Base-by-base conservation (phyloP, 2,329 filamentous ascomycete species). In the Apiospora marii region DNA sequence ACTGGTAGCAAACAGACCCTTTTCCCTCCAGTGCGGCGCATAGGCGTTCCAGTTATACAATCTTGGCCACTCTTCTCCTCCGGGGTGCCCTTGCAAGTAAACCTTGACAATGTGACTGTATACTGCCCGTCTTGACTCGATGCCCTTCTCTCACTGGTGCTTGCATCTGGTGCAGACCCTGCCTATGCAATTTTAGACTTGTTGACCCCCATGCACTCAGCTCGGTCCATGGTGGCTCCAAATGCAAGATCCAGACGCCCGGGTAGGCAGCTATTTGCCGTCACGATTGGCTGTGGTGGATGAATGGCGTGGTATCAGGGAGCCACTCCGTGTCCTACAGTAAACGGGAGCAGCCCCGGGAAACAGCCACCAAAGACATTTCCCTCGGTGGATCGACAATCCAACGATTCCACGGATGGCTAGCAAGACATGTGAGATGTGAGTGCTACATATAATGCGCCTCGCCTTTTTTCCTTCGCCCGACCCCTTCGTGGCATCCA, bases 91-190 rank as follows among this genome's bases (percentile, higher is more conserved):
- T 43, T 44, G 41, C 64, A 16, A 43, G 34, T 19, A 24, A 46
- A n/a, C 67, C 71, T 37, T 67, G 34, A n/a, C 34, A 27, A 34
- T 41, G 70, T 49, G 34, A 34, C 19, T 14, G 19, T 27, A 44
- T 53, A 41, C 48, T 24, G 64, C 19, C n/a, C 41, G 19, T 41
- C 37, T 44, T 34, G 64, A 46, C 24, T 27, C 27, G 44, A 48
- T 24, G 14, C 37, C 37, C 44, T 30, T 14, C 34, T 34, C 68
- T 72, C 44, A 72, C 58, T 72, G 71, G 71, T n/a, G 44, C 58
- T 69, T 70, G 19, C 46, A 37, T 70, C 51, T 72, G 43, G 44
- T 51, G 22, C 53, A 58, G 46, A 61, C 68, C 46, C 46, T 48
- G 19, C 27, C 27, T 44, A 68, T 24, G 41, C 41, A 68, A 64